Evolutionary conservation across 148 eudicot genomes (phyloP), one percentile per base, ranked within the genome.

Genomic region (Rhododendron williamsianum): DNA sequence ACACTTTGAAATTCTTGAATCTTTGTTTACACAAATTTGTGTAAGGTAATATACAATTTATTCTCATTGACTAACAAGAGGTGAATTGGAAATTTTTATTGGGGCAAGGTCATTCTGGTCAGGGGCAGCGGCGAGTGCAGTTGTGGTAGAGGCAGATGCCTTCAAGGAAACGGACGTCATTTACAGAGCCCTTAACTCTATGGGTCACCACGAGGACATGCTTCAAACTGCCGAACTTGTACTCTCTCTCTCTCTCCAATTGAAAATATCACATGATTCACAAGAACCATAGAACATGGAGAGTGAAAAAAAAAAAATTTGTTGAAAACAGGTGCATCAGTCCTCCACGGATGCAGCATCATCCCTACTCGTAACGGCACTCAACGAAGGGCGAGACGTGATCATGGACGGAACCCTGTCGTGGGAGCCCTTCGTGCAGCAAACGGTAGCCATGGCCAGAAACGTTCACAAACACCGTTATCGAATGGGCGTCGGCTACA

Each of bases 181-280:
- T 6, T 96, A 93, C 48, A 89, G 83, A 86, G 98, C 98, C n/a
- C 91, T 96, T 21, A 96, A 90, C 71, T 92, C 98, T 1, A 87
- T 79, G 4, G 97, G 99, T 76, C 96, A 93, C 86, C 98, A 94
- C 81, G 92, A 87, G 3, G 99, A 96, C 86, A 96, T 95, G 94
- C 95, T 96, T 84, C 97, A 90, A 81, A 96, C 99, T 63, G 92
- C 99, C 69, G 98, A 96, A 88, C 90, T 96, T 90, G 99, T 96
- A 89, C 36, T 25, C 25, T 4, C 76, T 33, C 67, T 41, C 54
- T 49, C 54, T 77, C 80, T 48, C 76, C 63, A 41, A 30, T 30
- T 30, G 30, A 30, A 30, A 30, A 30, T 30, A 30, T 30, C 30
- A 30, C 30, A 30, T 30, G 30, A 30, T 30, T 30, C 30, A 30